Evolutionary conservation across 805 yeast genomes (phyloP), one percentile per base, ranked within the genome.

Genomic region (Spathaspora sp.): DNA sequence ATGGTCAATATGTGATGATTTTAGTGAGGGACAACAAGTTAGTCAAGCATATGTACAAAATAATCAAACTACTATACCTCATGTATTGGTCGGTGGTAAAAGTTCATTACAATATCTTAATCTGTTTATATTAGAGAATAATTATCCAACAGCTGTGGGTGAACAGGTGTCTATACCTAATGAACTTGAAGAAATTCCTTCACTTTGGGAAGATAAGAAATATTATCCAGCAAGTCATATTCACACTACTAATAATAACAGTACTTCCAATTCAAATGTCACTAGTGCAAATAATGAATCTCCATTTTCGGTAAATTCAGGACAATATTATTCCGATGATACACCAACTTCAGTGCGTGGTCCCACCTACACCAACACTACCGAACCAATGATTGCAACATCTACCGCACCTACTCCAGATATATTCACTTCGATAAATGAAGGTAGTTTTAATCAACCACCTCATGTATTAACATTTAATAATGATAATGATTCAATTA

Each of bases 1-100:
- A 59, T 86, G 92, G 92, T 83, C 88, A 1, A 83, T 86, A 23
- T 87, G 93, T 66, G 93, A 86, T 52, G 96, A 88, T 67, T 88
- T 88, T 57, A 83, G 89, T 52, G 94, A 87, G 60, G 92, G 89
- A 12, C 90, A 86, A 60, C 93, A 87, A 62, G 94, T 88, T 5
- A 82, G 81, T 50, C 78, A 77, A 52, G 93, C 94, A 0, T 82
- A 73, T 61, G 70, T 76, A 29, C 76, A 77, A 16, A 80, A 77
- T 29, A 18, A 12, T 9, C 88, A 89, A 1, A 73, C 82, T 2
- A 77, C 79, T 18, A 73, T 82, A 12, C 91, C 92, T 0, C 94
- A 87, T 66, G 80, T 85, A 1, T 67, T 87, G 40, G 83, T 81
- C 20, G 94, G 93, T 1, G 64, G 68, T 9, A 72, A 67, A 59